Conservation (phyloP, 2,329 filamentous ascomycete genomes). For the Nemania sp. region DNA sequence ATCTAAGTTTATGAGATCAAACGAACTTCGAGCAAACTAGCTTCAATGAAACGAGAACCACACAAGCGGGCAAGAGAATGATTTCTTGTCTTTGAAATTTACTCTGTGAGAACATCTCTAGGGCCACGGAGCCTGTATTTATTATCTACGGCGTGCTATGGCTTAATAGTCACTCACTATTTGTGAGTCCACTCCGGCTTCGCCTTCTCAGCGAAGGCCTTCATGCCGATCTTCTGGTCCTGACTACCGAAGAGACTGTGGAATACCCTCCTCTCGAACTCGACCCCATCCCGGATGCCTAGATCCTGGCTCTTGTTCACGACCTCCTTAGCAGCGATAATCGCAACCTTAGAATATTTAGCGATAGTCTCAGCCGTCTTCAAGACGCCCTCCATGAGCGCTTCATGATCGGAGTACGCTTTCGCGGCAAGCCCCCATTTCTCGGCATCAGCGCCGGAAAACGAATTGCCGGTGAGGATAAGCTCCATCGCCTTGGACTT, state of each 20-base stretch:
- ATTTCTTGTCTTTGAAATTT: too few species aligned
- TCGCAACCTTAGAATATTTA: slow-evolving; percentile 80
- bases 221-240: slow-evolving; percentile 97
- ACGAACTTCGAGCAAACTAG: too few species aligned
- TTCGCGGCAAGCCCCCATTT: slow-evolving; percentile 89
- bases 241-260: slow-evolving; percentile 90
- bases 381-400: slow-evolving; percentile 78
- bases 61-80: too few species aligned
- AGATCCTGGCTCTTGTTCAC: slow-evolving; percentile 98
- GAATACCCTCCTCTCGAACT: slow-evolving; percentile 92
- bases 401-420: slow-evolving; percentile 77
- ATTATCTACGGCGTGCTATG: not conserved
- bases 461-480: slow-evolving; percentile 82
- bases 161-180: slow-evolving; percentile 44
- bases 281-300: slow-evolving; percentile 83
- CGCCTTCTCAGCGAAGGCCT: slow-evolving; percentile 92
- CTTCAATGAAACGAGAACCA: too few species aligned
- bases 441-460: slow-evolving; percentile 81
- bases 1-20: too few species aligned
- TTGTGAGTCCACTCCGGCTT: slow-evolving; percentile 89
- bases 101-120: too few species aligned
- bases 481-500: slow-evolving; percentile 91
- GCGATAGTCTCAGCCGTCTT: slow-evolving; percentile 90
- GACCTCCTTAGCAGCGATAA: slow-evolving; percentile 93
- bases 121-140: too few species aligned